These are phyloP conservation scores for Cardiosporidium cionae DNA, from an alignment of 169 alveolate genomes.

Conservation along the genomic window DNA sequence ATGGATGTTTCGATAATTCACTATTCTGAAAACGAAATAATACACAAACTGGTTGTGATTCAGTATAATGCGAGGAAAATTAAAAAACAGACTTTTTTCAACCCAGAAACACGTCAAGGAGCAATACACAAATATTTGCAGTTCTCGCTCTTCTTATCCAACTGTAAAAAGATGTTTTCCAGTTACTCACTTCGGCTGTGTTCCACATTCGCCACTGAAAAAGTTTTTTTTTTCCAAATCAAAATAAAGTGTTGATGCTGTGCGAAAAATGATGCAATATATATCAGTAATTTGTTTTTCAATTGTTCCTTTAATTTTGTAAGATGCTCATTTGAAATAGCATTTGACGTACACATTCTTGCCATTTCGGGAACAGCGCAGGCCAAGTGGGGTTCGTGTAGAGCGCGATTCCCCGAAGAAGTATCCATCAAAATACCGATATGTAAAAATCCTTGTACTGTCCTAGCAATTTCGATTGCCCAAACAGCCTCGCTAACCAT, in stretches of 20 bases:
- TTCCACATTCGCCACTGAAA: neutral
- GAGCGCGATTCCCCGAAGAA: neutral
- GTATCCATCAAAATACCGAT: constrained; percentile 9
- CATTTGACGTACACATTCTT: neutral
- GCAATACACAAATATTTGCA: neutral
- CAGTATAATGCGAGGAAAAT: neutral
- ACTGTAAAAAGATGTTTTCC: neutral
- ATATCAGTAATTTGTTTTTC: neutral
- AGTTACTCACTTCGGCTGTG: neutral
- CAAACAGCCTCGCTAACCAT: constrained; percentile 9
- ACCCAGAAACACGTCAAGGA: neutral
- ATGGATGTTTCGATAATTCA: neutral
- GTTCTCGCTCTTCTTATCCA: neutral
- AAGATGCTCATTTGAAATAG: neutral
- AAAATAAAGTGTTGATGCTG: neutral
- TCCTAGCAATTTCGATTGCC: neutral
- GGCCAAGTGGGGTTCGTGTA: neutral
- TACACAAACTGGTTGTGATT: neutral
- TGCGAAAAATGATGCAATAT: neutral
- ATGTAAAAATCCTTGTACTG: neutral
- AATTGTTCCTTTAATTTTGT: neutral
- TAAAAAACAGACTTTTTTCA: too few relatives aligned
- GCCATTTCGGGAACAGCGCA: neutral
- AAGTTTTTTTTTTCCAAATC: neutral
- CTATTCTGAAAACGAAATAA: too few relatives aligned